Conservation (phyloP, 306 rosid genomes). For the Rosa multiflora region DNA sequence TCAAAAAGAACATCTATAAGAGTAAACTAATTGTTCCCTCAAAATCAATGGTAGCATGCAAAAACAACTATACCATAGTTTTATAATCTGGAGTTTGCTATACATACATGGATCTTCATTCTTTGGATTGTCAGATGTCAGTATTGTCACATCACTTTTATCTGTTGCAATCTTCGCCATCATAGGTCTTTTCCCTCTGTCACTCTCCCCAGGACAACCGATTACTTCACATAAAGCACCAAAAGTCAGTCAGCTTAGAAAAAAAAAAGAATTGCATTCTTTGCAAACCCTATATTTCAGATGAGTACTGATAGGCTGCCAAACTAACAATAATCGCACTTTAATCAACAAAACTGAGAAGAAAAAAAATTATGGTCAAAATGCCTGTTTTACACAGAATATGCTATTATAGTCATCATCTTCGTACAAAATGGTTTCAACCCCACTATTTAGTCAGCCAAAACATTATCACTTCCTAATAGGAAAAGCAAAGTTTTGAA, state of each 20-base stretch:
- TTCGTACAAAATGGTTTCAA: slow-evolving; percentile 1
- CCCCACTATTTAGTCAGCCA: background rate
- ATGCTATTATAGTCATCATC: background rate
- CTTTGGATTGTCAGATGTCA: slow-evolving; percentile 85
- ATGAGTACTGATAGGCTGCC: background rate
- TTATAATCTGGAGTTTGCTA: background rate
- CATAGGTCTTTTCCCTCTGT: slow-evolving; percentile 90
- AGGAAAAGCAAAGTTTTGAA: background rate
- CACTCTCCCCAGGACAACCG: slow-evolving; percentile 74
- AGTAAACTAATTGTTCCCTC: background rate
- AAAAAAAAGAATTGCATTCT: slow-evolving; percentile 5
- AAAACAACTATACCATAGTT: background rate
- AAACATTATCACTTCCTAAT: background rate
- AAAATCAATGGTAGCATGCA: background rate
- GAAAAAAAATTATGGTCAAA: background rate
- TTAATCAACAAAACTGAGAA: background rate
- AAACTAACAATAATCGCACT: background rate
- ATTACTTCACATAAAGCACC: slow-evolving; percentile 52
- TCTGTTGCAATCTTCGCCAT: slow-evolving; percentile 94
- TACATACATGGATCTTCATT: slow-evolving; percentile 91
- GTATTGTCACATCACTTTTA: slow-evolving; percentile 87
- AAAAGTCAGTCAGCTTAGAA: slow-evolving; percentile 11
- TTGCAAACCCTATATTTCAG: background rate
- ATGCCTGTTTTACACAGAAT: background rate
- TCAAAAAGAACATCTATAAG: background rate